Evolutionary conservation across 345 rosid genomes (phyloP).

Genomic region (Sisymbrium altissimum): DNA sequence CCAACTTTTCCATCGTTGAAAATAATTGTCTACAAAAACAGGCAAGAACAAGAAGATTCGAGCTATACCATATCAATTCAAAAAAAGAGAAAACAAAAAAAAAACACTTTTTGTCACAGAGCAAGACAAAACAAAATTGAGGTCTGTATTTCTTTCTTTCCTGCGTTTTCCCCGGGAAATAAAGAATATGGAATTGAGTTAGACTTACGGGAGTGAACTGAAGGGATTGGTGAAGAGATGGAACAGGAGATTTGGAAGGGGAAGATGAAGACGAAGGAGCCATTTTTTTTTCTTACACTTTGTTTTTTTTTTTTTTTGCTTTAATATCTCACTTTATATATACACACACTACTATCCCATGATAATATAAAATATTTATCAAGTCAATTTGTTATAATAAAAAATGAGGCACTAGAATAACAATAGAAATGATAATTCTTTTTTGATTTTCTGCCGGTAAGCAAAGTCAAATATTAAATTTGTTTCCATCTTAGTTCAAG

Average conservation of each 20-base stretch:
- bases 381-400: constrained; percentile 16
- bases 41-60: not conserved
- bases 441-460: not conserved
- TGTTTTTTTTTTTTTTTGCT: constrained; percentile 11
- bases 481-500: constrained; percentile 25
- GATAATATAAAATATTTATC: constrained; percentile 11
- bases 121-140: constrained; percentile 8
- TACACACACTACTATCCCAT: constrained; percentile 9
- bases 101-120: not conserved
- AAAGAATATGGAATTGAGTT: not conserved
- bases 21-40: not conserved
- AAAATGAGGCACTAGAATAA: not conserved
- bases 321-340: constrained; percentile 18
- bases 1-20: constrained; percentile 1
- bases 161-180: constrained; percentile 8
- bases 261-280: constrained; percentile 65
- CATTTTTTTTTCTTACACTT: constrained; percentile 34
- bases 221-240: constrained; percentile 49
- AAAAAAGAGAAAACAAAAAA: not conserved
- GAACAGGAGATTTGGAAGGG: constrained; percentile 56
- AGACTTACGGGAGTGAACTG: constrained; percentile 75
- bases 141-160: not conserved
- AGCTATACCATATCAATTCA: not conserved
- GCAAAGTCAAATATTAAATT: constrained; percentile 20
- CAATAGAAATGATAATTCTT: not conserved